phyloP scores from a whole-genome alignment of 306 rosid genomes.

The Quercus berberidifolia region DNA sequence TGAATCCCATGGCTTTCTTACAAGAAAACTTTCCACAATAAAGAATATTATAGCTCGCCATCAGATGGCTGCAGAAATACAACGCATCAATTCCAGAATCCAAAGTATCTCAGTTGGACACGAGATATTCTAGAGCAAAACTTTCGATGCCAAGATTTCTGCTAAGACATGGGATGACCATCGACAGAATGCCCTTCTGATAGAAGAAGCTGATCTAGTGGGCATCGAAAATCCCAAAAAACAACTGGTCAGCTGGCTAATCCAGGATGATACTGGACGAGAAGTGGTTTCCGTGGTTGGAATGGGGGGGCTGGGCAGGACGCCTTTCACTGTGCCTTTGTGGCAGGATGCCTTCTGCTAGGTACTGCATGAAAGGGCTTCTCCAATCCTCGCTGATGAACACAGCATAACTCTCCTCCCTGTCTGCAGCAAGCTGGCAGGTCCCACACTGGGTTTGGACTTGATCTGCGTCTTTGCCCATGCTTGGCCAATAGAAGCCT shows the following conservation, averaged over 20 bases:
- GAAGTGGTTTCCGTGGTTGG: slow-evolving; percentile 43
- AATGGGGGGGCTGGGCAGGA: slow-evolving; percentile 62
- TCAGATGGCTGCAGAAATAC: slow-evolving; percentile 29
- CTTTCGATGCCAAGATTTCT: background rate
- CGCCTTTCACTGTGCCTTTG: too few relatives aligned
- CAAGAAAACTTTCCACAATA: background rate
- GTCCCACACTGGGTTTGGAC: too few relatives aligned
- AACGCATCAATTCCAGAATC: slow-evolving; percentile 33
- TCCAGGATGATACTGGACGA: slow-evolving; percentile 33
- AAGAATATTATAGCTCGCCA: slow-evolving; percentile 27
- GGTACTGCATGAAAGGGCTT: too few relatives aligned
- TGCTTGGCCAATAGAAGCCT: too few relatives aligned
- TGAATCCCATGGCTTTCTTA: background rate
- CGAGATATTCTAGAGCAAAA: slow-evolving; percentile 15
- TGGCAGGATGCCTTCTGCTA: too few relatives aligned
- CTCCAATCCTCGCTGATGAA: too few relatives aligned
- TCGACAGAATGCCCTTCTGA: slow-evolving; percentile 60
- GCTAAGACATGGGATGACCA: slow-evolving; percentile 27
- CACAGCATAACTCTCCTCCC: too few relatives aligned
- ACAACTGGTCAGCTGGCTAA: slow-evolving; percentile 37
- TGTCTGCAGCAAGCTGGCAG: too few relatives aligned
- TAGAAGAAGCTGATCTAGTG: slow-evolving; percentile 61
- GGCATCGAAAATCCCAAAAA: slow-evolving; percentile 52
- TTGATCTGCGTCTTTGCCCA: too few relatives aligned
- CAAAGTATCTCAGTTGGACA: slow-evolving; percentile 22